These are phyloP conservation scores for Lentithecium fluviatile DNA, from an alignment of 495 filamentous ascomycete genomes.

Conservation along the genomic window DNA sequence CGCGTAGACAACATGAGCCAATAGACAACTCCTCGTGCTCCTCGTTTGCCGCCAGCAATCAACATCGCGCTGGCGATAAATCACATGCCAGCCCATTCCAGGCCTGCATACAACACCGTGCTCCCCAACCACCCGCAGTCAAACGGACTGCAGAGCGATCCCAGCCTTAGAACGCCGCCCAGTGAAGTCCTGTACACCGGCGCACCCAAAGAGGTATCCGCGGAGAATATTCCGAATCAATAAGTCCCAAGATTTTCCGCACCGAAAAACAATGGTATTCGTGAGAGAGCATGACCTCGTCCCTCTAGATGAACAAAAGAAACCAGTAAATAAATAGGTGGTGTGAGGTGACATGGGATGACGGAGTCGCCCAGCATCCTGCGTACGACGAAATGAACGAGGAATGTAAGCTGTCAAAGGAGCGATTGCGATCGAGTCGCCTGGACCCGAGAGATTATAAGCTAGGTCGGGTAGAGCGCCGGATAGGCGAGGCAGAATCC, in stretches of 20 bases:
- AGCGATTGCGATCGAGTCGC: constrained; percentile 24
- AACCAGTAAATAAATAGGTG: constrained; percentile 14
- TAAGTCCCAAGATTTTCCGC: constrained; percentile 14
- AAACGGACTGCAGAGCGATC: not conserved
- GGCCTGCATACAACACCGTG: not conserved
- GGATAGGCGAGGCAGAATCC: too few relatives aligned
- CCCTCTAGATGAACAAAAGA: constrained; percentile 14
- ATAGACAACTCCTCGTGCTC: too few relatives aligned
- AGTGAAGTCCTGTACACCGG: constrained; percentile 12
- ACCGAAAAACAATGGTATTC: constrained; percentile 22
- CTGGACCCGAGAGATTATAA: constrained; percentile 24
- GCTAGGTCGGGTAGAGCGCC: not conserved
- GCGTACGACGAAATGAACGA: not conserved
- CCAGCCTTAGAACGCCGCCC: constrained; percentile 5
- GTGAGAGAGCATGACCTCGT: constrained; percentile 22
- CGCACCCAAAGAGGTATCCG: constrained; percentile 18
- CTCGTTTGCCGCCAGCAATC: too few relatives aligned
- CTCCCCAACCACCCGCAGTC: not conserved
- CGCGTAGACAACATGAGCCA: too few relatives aligned
- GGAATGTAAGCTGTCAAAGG: not conserved
- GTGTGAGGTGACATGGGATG: not conserved
- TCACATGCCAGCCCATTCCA: too few relatives aligned
- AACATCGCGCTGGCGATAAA: too few relatives aligned
- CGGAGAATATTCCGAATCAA: constrained; percentile 1
- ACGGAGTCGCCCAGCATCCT: not conserved